Base-by-base conservation (phyloP, 345 rosid genomes). In the Cardamine chenopodiifolia region DNA sequence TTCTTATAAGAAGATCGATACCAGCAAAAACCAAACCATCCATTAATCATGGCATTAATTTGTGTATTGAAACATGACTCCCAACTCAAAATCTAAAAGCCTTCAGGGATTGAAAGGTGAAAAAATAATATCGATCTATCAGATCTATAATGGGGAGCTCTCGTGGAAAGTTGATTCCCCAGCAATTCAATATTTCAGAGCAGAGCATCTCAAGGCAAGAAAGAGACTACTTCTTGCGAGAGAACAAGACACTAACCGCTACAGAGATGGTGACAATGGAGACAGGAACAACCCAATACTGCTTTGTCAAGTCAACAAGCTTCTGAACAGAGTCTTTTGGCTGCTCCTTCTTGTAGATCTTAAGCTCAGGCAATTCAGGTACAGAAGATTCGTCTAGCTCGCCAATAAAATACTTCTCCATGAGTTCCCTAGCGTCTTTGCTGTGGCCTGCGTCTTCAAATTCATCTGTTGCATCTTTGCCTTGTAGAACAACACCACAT, bases 391-490 rank as follows among this genome's bases (percentile, higher is more conserved):
- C 50, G 48, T 91, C 96, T 5, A 94, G 82, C 87, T 94, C 96
- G 15, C 97, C 97, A 1, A 91, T 82, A 81, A 79, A 90, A 62
- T 87, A 86, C 66, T 70, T 73, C 65, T 85, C 79, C 82, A 95
- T 52, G 53, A 84, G 92, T 57, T 90, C 92, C 77, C 82, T 87
- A 5, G 99, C 97, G 5, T 64, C 67, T 50, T 85, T 23, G 83
- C 96, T 89, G 70, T 91, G 98, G 18, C 96, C 97, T 3, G 87
- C 96, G 66, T 95, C 97, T 83, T 94, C 98, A 53, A 94, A 94
- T 8, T 84, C 97, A 55, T 90, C 87, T 0, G 89, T 87, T 57
- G 90, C 98, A 68, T 94, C 99, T 83, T 88, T 88, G 40, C 86
- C 97, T 95, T 32, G 50, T 78, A 60, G 20, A 26, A 19, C 68